A percentile compares a stretch with the other conserved stretches of the same genome.
Conservation (phyloP, 1,139 yeast species). For the Pichia terricola region DNA sequence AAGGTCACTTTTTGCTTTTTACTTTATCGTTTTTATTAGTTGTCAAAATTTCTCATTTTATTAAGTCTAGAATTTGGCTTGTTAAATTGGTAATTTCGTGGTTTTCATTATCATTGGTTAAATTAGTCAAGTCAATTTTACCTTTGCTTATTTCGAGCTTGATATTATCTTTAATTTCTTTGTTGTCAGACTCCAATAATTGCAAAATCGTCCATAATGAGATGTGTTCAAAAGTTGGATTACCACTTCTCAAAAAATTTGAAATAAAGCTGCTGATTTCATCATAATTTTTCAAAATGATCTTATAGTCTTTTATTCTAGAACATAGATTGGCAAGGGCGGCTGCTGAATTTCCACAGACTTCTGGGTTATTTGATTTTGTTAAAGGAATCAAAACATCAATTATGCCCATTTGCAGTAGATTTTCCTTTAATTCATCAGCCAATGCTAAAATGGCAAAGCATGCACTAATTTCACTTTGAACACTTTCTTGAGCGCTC, state of each 20-base stretch:
- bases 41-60: conserved; percentile 14
- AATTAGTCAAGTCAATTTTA: conserved; percentile 23
- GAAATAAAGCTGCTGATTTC: conserved; percentile 82
- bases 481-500: conserved; percentile 78
- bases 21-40: too few species aligned
- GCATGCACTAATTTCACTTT: conserved; percentile 94
- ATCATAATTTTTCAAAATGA: conserved; percentile 78
- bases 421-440: conserved; percentile 82
- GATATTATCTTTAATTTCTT: conserved; percentile 53
- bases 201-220: conserved; percentile 96
- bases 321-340: conserved; percentile 94
- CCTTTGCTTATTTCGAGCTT: conserved; percentile 34
- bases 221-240: conserved; percentile 96
- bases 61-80: conserved; percentile 54
- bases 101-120: conserved; percentile 32
- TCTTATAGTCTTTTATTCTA: conserved; percentile 73
- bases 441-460: conserved; percentile 94
- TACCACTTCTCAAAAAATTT: conserved; percentile 72
- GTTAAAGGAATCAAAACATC: conserved; percentile 90
- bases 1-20: too few species aligned
- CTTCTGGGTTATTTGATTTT: conserved; percentile 80
- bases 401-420: conserved; percentile 76
- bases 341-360: conserved; percentile 97
- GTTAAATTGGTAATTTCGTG: conserved; percentile 63
- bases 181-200: conserved; percentile 78